Conservation (phyloP, 441 rosid genomes). For the Isatis lusitanica region DNA sequence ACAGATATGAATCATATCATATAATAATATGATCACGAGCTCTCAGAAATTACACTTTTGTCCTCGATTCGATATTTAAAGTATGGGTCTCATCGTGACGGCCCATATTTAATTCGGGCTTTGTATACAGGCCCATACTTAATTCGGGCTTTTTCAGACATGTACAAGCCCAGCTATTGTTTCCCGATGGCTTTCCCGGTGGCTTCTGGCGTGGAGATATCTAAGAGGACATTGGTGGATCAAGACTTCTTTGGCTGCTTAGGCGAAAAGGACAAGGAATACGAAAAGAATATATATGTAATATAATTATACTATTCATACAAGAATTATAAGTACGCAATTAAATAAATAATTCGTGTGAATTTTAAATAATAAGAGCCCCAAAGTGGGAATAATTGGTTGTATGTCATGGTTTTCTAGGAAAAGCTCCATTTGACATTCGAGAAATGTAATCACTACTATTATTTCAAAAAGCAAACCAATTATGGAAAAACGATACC, state of each 20-base stretch:
- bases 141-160: too few relatives aligned
- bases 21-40: not conserved
- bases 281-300: too few relatives aligned
- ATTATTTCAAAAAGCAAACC: not conserved
- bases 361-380: not conserved
- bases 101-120: not conserved
- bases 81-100: not conserved
- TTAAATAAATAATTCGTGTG: not conserved
- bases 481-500: not conserved
- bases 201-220: too few relatives aligned
- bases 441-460: not conserved
- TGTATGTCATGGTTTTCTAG: not conserved
- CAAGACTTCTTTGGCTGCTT: too few relatives aligned
- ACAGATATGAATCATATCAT: too few relatives aligned
- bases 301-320: not conserved
- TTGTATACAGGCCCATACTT: too few relatives aligned
- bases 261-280: too few relatives aligned
- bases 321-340: not conserved
- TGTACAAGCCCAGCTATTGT: too few relatives aligned
- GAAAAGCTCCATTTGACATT: slow-evolving; percentile 7
- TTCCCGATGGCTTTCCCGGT: too few relatives aligned
- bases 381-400: slow-evolving; percentile 14
- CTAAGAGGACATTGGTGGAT: too few relatives aligned
- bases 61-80: not conserved
- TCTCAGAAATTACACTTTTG: not conserved